These are phyloP conservation scores for Mycena galericulata DNA, from an alignment of 768 basidiomycete genomes.

Conservation along the genomic window DNA sequence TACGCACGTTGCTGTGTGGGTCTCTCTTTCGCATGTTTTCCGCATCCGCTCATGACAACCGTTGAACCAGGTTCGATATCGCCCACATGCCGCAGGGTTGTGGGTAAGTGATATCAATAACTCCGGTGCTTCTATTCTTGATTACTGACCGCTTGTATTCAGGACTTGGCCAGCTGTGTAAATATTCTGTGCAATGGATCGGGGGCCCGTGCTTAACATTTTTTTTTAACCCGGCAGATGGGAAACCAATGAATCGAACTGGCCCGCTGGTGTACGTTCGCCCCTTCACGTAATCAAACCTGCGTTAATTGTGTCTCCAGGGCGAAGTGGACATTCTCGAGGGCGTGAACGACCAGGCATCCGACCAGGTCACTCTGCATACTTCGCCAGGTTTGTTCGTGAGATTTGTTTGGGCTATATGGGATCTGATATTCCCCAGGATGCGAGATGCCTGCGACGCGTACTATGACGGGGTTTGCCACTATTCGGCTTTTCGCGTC, in stretches of 20 bases:
- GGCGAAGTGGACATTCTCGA: constrained; percentile 54
- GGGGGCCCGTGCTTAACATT: constrained; percentile 9
- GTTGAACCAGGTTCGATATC: constrained; percentile 53
- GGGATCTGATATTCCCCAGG: constrained; percentile 37
- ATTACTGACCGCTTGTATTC: constrained; percentile 2
- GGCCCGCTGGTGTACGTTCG: constrained; percentile 58
- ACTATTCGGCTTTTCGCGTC: background rate
- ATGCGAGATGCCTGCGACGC: constrained; percentile 58
- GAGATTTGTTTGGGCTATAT: background rate
- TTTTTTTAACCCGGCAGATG: constrained; percentile 49
- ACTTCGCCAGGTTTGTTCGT: constrained; percentile 51
- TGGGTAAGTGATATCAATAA: constrained; percentile 47
- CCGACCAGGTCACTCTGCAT: constrained; percentile 58
- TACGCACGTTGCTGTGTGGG: constrained; percentile 66
- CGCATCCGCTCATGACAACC: constrained; percentile 46
- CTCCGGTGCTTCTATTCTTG: background rate
- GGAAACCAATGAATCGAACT: constrained; percentile 60
- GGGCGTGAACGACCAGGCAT: constrained; percentile 61
- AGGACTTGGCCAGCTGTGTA: constrained; percentile 60
- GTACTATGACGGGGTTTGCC: constrained; percentile 58
- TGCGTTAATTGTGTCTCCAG: constrained; percentile 33
- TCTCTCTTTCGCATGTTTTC: constrained; percentile 11
- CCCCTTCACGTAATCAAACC: constrained; percentile 1
- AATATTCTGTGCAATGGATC: background rate
- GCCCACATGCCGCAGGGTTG: constrained; percentile 69